phyloP scores from a whole-genome alignment of 371 early-diverging fungal genomes.

The Apophysomyces variabilis region DNA sequence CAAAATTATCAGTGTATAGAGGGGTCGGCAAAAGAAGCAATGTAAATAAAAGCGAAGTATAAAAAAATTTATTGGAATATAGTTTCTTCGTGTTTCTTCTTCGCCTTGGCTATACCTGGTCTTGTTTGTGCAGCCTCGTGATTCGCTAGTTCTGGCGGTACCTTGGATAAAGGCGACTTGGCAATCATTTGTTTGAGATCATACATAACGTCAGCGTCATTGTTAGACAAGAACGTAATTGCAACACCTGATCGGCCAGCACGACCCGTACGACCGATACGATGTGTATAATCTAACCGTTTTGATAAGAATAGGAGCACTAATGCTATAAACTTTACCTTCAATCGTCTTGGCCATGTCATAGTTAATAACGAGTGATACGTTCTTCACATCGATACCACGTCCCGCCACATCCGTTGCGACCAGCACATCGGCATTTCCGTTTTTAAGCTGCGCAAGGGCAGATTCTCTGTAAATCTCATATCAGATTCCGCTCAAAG shows the following conservation, averaged over 20 bases:
- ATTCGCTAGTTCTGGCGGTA: slow-evolving; percentile 86
- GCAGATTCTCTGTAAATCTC: slow-evolving; percentile 60
- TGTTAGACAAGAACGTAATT: slow-evolving; percentile 84
- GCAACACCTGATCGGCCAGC: slow-evolving; percentile 96
- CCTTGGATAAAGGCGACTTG: slow-evolving; percentile 78
- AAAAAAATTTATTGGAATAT: slow-evolving; percentile 44
- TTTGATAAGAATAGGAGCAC: not conserved
- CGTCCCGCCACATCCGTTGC: slow-evolving; percentile 99
- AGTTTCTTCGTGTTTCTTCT: slow-evolving; percentile 68
- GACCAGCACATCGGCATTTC: slow-evolving; percentile 79
- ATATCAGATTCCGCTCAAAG: not conserved
- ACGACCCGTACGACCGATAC: slow-evolving; percentile 98
- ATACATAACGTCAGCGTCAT: slow-evolving; percentile 89
- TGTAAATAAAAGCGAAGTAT: not conserved
- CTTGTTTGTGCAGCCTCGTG: slow-evolving; percentile 87
- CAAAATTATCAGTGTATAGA: not conserved
- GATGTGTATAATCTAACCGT: slow-evolving; percentile 88
- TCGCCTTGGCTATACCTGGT: slow-evolving; percentile 58
- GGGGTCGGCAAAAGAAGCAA: too few species aligned
- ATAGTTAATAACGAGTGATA: slow-evolving; percentile 96
- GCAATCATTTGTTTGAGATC: slow-evolving; percentile 89
- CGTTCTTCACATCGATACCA: slow-evolving; percentile 98
- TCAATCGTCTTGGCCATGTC: slow-evolving; percentile 98
- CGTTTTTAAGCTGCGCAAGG: slow-evolving; percentile 74
- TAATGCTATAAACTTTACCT: slow-evolving; percentile 40